Percentiles rank a stretch among this genome's conserved stretches.
Conservation (phyloP, 2,329 filamentous ascomycete species). For the Nemania serpens region DNA sequence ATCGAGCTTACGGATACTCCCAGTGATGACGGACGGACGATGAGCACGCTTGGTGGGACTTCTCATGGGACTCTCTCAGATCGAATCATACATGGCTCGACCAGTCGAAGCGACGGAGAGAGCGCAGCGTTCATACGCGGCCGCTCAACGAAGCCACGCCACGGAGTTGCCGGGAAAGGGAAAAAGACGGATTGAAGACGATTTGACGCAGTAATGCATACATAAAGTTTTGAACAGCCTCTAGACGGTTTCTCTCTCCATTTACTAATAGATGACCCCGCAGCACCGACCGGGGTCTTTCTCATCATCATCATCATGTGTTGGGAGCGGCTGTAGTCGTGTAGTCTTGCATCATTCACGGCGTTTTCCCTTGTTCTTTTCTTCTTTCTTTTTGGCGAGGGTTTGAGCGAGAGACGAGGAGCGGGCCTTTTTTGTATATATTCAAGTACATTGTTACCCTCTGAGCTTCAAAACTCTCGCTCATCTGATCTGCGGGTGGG, state of each 20-base stretch:
- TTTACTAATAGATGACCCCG: slow-evolving; percentile 17
- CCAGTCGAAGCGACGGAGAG: slow-evolving; percentile 47
- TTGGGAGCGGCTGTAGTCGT: slow-evolving; percentile 1
- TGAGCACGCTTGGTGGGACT: slow-evolving; percentile 25
- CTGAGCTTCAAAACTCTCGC: no score
- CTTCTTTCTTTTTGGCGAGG: neutral
- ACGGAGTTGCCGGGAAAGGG: slow-evolving; percentile 43
- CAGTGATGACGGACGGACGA: slow-evolving; percentile 56
- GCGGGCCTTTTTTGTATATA: slow-evolving; percentile 29
- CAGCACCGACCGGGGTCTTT: neutral
- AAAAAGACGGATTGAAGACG: slow-evolving; percentile 51
- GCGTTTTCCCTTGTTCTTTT: slow-evolving; percentile 26
- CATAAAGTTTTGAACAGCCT: slow-evolving; percentile 4
- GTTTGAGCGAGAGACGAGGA: slow-evolving; percentile 6
- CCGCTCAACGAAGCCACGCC: slow-evolving; percentile 40
- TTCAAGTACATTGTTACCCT: slow-evolving; percentile 11
- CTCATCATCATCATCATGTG: slow-evolving; percentile 10
- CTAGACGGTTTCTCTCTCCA: slow-evolving; percentile 16
- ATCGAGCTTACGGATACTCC: slow-evolving; percentile 72
- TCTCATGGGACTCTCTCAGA: slow-evolving; percentile 40
- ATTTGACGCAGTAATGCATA: slow-evolving; percentile 17
- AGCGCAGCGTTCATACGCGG: slow-evolving; percentile 43
- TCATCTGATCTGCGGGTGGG: neutral
- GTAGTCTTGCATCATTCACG: slow-evolving; percentile 30
- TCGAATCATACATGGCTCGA: slow-evolving; percentile 43